Base-by-base conservation (phyloP, 805 yeast species). In the Yarrowia bubula region DNA sequence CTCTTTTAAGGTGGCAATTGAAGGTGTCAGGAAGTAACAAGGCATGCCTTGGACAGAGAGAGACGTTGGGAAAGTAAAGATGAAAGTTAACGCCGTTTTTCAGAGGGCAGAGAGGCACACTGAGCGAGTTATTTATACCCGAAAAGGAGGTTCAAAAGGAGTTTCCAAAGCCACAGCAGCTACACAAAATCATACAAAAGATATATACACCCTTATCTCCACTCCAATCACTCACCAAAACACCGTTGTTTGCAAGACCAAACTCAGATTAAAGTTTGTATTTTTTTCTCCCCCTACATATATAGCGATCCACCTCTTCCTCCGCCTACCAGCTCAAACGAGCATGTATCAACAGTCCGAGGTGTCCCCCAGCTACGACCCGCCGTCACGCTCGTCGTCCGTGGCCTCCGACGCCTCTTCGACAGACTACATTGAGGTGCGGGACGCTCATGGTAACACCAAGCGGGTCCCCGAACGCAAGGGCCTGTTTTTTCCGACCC, bases 201-300 rank as follows among this genome's bases (percentile, higher is more conserved):
- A 28, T 6, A 4, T 6, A 42, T 18, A 13, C 47, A 3, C 32
- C 8, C 37, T 37, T 14, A 13, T n/a, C 51, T 8, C 31, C 4
- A n/a, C 4, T n/a, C 15, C 13, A 43, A 43, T 5, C 28, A 22
- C 28, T 22, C 28, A 22, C 5, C 28, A 22, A 22, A 3, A 22
- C n/a, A 22, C 28, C 3, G 28, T 22, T 22, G 5, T 22, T 22
- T 22, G 28, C n/a, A n/a, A 5, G 28, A 5, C 28, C 28, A 22
- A 22, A 22, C 28, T 22, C 28, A 22, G 42, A 8, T 42, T 55
- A 39, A 31, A 22, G 61, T 55, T 55, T 39, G 35, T 35, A 35
- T 41, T 55, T 55, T 55, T 55, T 41, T 55, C 60, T 28, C 47
- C 60, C 60, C 60, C 46, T 55, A 55, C 61, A 55, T 55, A 55